Evolutionary conservation across 345 rosid genomes (phyloP).

Genomic region (Hypericum androsaemum): DNA sequence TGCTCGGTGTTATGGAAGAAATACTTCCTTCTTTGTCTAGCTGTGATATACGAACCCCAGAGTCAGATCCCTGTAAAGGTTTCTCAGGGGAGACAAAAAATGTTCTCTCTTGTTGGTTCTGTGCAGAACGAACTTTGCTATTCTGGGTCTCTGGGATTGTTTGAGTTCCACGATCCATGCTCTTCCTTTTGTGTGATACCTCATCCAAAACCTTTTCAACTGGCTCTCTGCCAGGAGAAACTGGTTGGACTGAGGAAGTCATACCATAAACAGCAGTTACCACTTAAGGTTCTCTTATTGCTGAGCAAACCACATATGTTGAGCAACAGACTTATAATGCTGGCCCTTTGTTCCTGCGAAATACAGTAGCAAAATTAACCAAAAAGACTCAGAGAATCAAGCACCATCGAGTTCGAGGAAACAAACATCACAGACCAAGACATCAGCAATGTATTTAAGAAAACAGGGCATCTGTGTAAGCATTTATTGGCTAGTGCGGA

Average conservation of each 20-base stretch:
- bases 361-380: no score
- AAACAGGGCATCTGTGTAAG: no score
- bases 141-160: slow-evolving; percentile 2
- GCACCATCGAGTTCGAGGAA: no score
- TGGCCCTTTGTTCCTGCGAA: no score
- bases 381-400: no score
- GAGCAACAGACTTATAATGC: no score
- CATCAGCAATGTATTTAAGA: no score
- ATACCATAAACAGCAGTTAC: background rate
- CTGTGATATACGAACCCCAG: slow-evolving; percentile 15
- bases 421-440: no score
- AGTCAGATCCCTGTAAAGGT: slow-evolving; percentile 14
- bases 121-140: slow-evolving; percentile 11
- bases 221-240: slow-evolving; percentile 4
- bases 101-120: slow-evolving; percentile 21
- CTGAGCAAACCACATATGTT: no score
- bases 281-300: no score
- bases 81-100: slow-evolving; percentile 20
- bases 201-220: slow-evolving; percentile 29
- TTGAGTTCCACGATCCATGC: slow-evolving; percentile 14
- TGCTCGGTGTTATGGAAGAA: slow-evolving; percentile 22
- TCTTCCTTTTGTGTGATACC: slow-evolving; percentile 18
- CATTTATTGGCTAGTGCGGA: no score
- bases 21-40: slow-evolving; percentile 32
- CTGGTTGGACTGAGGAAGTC: slow-evolving; percentile 28